Conservation (phyloP, 352 stramenopile genomes). For the Elongisporangium undulatum region DNA sequence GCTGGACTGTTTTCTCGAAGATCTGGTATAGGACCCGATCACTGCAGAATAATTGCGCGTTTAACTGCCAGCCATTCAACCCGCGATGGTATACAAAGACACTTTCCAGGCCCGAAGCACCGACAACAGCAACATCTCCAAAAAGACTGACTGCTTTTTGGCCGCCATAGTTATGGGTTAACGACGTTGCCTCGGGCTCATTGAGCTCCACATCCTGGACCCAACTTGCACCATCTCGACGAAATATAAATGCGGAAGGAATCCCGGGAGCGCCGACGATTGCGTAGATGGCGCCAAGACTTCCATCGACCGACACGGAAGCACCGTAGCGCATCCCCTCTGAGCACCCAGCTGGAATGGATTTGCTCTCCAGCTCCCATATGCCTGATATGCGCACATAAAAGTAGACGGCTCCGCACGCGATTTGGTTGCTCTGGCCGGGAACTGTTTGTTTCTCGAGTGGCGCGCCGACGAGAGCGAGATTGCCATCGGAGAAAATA, state of each 20-base stretch:
- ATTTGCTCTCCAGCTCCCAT: conserved; percentile 60
- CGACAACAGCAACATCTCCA: conserved; percentile 88
- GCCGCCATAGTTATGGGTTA: conserved; percentile 66
- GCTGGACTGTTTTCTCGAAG: conserved; percentile 67
- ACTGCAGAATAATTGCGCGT: conserved; percentile 54
- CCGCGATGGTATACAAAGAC: conserved; percentile 73
- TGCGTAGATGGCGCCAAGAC: conserved; percentile 42
- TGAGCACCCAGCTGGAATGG: conserved; percentile 40
- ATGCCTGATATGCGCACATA: conserved; percentile 55
- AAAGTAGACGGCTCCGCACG: conserved; percentile 69
- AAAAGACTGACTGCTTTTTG: conserved; percentile 69
- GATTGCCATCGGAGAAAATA: conserved; percentile 58
- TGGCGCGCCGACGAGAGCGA: conserved; percentile 65
- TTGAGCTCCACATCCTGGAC: conserved; percentile 33
- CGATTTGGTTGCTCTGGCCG: conserved; percentile 6
- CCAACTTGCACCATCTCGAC: conserved; percentile 32
- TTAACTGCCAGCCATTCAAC: conserved; percentile 39
- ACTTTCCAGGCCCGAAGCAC: conserved; percentile 63
- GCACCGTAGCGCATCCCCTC: conserved; percentile 52
- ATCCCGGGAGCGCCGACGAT: conserved; percentile 68
- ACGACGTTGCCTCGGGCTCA: conserved; percentile 27
- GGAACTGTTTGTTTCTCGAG: conserved; percentile 26
- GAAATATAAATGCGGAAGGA: conserved; percentile 50
- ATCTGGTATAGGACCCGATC: conserved; percentile 86
- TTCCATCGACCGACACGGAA: conserved; percentile 69